phyloP scores from a whole-genome alignment of 1,284 basidiomycete genomes.

The Boletus hoseneyae region DNA sequence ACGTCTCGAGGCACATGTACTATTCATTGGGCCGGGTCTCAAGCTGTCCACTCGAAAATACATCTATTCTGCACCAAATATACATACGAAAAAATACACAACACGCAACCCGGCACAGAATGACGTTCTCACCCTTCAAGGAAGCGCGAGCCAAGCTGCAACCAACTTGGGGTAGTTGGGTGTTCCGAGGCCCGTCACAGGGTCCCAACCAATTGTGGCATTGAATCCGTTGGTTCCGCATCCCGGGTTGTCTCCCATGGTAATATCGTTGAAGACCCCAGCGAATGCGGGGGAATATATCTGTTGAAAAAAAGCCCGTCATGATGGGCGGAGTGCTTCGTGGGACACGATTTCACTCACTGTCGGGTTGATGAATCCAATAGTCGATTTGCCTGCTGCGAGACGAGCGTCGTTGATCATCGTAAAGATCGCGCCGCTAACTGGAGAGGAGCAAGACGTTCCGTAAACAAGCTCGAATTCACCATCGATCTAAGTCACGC shows the following conservation, averaged over 20 bases:
- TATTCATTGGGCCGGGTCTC: too few relatives aligned
- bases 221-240: slow-evolving; percentile 35
- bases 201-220: slow-evolving; percentile 38
- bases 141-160: slow-evolving; percentile 19
- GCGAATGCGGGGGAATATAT: slow-evolving; percentile 22
- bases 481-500: slow-evolving; percentile 29
- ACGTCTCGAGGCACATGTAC: too few relatives aligned
- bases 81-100: not conserved
- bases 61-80: not conserved
- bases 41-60: not conserved
- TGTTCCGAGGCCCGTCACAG: slow-evolving; percentile 37
- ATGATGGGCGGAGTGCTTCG: not conserved
- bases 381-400: slow-evolving; percentile 35
- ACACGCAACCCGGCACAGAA: too few relatives aligned
- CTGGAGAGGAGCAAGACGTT: slow-evolving; percentile 39
- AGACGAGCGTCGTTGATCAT: slow-evolving; percentile 46
- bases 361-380: slow-evolving; percentile 37
- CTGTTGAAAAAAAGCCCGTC: slow-evolving; percentile 4
- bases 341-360: slow-evolving; percentile 12
- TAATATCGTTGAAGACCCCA: slow-evolving; percentile 40
- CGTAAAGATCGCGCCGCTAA: slow-evolving; percentile 40
- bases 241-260: slow-evolving; percentile 38
- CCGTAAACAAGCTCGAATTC: slow-evolving; percentile 36
- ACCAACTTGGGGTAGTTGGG: slow-evolving; percentile 29
- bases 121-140: slow-evolving; percentile 8